Conservation (phyloP, 2,329 filamentous ascomycete genomes). For the Botrytis byssoidea region DNA sequence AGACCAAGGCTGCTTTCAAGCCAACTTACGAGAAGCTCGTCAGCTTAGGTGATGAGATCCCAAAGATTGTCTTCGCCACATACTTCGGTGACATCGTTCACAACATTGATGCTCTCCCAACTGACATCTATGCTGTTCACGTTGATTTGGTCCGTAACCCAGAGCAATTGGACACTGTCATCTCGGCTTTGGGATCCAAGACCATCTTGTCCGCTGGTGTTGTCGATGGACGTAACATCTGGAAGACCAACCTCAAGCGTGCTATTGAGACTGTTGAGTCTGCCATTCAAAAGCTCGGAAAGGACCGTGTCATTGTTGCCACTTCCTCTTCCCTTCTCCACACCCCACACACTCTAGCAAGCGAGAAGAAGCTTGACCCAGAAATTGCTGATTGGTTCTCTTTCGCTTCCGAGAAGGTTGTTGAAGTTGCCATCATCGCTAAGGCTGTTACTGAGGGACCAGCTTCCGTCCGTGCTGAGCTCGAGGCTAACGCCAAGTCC, state of each 20-base stretch:
- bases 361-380: slow-evolving; percentile 95
- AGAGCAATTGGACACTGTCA: slow-evolving; percentile 88
- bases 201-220: slow-evolving; percentile 94
- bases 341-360: slow-evolving; percentile 95
- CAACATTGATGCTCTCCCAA: slow-evolving; percentile 89
- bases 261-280: slow-evolving; percentile 89
- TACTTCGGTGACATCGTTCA: slow-evolving; percentile 99
- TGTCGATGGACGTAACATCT: slow-evolving; percentile 98
- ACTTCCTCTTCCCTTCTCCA: slow-evolving; percentile 97
- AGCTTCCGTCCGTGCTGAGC: slow-evolving; percentile 78
- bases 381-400: slow-evolving; percentile 99
- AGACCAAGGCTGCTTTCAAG: slow-evolving; percentile 97
- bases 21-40: slow-evolving; percentile 90
- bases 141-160: slow-evolving; percentile 97
- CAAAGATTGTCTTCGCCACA: slow-evolving; percentile 86
- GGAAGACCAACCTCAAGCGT: slow-evolving; percentile 99
- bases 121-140: slow-evolving; percentile 81
- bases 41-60: slow-evolving; percentile 73
- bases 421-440: slow-evolving; percentile 87
- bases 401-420: slow-evolving; percentile 92
- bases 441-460: slow-evolving; percentile 96
- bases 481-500: slow-evolving; percentile 96
- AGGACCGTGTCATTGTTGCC: slow-evolving; percentile 94
- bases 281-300: slow-evolving; percentile 92
- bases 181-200: slow-evolving; percentile 78